Percentiles rank a stretch among this genome's conserved stretches.
Evolutionary conservation across 352 stramenopile species (phyloP).

Genomic region (Globisporangium yorkense): DNA sequence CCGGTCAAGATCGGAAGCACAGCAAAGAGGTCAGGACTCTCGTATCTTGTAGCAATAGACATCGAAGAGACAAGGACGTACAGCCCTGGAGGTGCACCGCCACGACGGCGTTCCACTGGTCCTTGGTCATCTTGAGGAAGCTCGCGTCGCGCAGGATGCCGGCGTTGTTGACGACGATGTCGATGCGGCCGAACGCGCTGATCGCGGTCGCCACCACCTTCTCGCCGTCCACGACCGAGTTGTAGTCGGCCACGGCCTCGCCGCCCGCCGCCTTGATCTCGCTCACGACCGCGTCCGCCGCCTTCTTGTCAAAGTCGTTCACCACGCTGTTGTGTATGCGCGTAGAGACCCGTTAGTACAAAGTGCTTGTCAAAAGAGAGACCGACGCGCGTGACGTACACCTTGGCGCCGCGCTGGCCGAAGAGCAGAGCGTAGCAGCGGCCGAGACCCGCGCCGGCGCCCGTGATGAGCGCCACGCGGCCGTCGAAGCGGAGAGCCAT

Average conservation of each 20-base stretch:
- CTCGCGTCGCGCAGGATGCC: slow-evolving; percentile 90
- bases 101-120: slow-evolving; percentile 84
- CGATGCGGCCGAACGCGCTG: slow-evolving; percentile 58
- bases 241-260: slow-evolving; percentile 74
- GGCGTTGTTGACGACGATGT: slow-evolving; percentile 92
- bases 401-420: slow-evolving; percentile 69
- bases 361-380: neutral
- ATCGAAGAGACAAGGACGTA: slow-evolving; percentile 28
- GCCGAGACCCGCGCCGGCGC: slow-evolving; percentile 64
- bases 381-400: slow-evolving; percentile 34
- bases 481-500: slow-evolving; percentile 71
- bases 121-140: slow-evolving; percentile 89
- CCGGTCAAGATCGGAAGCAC: neutral
- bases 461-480: slow-evolving; percentile 76
- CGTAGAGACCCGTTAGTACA: too few species aligned
- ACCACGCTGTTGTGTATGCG: slow-evolving; percentile 49
- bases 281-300: slow-evolving; percentile 63
- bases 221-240: slow-evolving; percentile 80
- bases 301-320: slow-evolving; percentile 64
- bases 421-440: slow-evolving; percentile 74
- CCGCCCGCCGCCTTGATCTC: slow-evolving; percentile 74
- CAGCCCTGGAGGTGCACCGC: slow-evolving; percentile 82
- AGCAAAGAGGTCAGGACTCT: neutral
- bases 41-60: neutral
- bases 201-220: slow-evolving; percentile 79